These are phyloP conservation scores for Metschnikowia borealis DNA, from an alignment of 805 yeast genomes.

Conservation along the genomic window DNA sequence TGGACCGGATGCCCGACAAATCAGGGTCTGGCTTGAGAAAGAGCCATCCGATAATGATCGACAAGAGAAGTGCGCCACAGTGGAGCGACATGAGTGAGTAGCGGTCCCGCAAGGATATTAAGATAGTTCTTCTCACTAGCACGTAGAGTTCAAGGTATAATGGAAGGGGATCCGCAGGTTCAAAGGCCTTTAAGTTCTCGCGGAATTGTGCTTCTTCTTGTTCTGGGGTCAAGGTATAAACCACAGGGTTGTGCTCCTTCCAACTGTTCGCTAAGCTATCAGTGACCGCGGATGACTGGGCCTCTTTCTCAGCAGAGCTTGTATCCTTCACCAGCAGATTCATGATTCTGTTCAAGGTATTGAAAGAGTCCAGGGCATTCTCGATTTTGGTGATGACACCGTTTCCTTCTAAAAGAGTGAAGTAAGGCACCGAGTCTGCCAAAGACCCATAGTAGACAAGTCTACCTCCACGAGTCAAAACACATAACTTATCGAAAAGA, in stretches of 20 bases:
- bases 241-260: conserved; percentile 7
- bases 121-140: conserved; percentile 33
- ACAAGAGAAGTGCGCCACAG: conserved; percentile 45
- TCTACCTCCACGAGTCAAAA: conserved; percentile 59
- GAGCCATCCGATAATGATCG: conserved; percentile 71
- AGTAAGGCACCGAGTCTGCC: conserved; percentile 46
- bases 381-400: conserved; percentile 11
- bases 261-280: conserved; percentile 12
- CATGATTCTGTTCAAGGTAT: conserved; percentile 15
- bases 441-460: conserved; percentile 44
- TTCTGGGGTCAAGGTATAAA: conserved; percentile 6
- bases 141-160: conserved; percentile 27
- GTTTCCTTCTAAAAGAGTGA: conserved; percentile 22
- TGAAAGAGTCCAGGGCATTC: conserved; percentile 9
- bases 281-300: conserved; percentile 9
- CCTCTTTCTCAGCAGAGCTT: conserved; percentile 11
- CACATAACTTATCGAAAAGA: conserved; percentile 62
- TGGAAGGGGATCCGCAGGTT: conserved; percentile 22
- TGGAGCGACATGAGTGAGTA: conserved; percentile 32
- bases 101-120: conserved; percentile 32
- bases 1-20: conserved; percentile 62
- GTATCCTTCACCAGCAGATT: conserved; percentile 18
- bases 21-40: conserved; percentile 60
- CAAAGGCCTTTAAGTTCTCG: conserved; percentile 18
- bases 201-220: conserved; percentile 17